Conservation (phyloP, 2,329 filamentous ascomycete species). For the Purpureocillium takamizusanense region DNA sequence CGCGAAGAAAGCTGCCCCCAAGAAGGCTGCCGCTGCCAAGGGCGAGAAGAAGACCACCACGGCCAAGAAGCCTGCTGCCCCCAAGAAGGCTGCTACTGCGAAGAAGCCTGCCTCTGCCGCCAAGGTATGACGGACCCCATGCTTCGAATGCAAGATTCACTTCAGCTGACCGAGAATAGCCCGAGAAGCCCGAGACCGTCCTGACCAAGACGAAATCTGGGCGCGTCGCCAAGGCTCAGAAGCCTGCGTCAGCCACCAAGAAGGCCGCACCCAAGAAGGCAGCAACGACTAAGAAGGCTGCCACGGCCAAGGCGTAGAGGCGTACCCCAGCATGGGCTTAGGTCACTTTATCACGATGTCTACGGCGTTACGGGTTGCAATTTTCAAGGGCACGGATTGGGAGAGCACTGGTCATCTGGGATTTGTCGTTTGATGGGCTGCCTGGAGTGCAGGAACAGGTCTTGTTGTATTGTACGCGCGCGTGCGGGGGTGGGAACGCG, state of each 20-base stretch:
- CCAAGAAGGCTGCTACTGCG: slow-evolving; percentile 14
- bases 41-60: slow-evolving; percentile 14
- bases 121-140: slow-evolving; percentile 12
- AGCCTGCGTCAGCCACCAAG: slow-evolving; percentile 31
- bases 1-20: slow-evolving; percentile 20
- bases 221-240: slow-evolving; percentile 63
- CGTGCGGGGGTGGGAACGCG: slow-evolving; percentile 9
- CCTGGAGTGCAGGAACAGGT: slow-evolving; percentile 10
- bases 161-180: slow-evolving; percentile 8
- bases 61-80: slow-evolving; percentile 8
- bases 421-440: slow-evolving; percentile 9
- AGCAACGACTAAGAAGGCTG: slow-evolving; percentile 34
- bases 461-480: slow-evolving; percentile 10
- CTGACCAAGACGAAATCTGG: slow-evolving; percentile 80
- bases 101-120: slow-evolving; percentile 10
- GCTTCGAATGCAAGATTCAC: slow-evolving; percentile 4
- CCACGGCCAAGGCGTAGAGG: slow-evolving; percentile 28
- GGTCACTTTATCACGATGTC: slow-evolving; percentile 24
- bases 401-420: slow-evolving; percentile 7
- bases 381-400: slow-evolving; percentile 9
- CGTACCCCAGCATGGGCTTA: too few species aligned
- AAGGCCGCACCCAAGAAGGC: slow-evolving; percentile 37
- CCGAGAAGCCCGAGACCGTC: slow-evolving; percentile 57
- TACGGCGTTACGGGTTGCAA: slow-evolving; percentile 24
- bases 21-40: slow-evolving; percentile 21